Conservation (phyloP, 208 protist genomes). For the Crithidia thermophila region DNA sequence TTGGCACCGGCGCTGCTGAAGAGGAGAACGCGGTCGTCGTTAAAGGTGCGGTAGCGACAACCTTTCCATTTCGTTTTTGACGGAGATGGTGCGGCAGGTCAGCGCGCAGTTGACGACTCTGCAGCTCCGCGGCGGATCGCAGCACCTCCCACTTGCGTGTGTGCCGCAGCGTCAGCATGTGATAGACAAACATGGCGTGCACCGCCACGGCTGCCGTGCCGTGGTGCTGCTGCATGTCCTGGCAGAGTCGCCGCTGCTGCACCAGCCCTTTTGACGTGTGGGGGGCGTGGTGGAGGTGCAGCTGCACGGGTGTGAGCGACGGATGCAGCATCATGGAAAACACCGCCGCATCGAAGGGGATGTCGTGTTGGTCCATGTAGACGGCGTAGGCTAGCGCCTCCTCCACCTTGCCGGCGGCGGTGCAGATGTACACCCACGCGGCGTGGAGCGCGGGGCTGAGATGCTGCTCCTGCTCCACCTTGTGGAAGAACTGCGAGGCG, state of each 20-base stretch:
- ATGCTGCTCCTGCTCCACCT: constrained; percentile 80
- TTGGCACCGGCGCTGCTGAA: constrained; percentile 9
- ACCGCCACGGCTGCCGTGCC: constrained; percentile 44
- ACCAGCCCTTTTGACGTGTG: constrained; percentile 64
- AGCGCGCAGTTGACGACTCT: too few species aligned
- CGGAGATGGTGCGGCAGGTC: not conserved
- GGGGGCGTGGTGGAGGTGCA: constrained; percentile 32
- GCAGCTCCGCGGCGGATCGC: constrained; percentile 28
- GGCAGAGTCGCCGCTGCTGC: constrained; percentile 70
- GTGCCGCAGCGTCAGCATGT: constrained; percentile 77
- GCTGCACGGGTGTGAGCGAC: constrained; percentile 48
- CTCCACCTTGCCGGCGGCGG: constrained; percentile 60
- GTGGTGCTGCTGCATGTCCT: constrained; percentile 34
- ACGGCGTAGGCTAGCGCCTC: constrained; percentile 48
- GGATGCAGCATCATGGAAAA: constrained; percentile 83
- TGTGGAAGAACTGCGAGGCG: constrained; percentile 59
- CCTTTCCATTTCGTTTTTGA: too few species aligned
- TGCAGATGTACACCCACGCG: constrained; percentile 74
- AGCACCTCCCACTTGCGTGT: constrained; percentile 83
- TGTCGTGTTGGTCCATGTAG: constrained; percentile 51
- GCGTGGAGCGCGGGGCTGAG: constrained; percentile 54
- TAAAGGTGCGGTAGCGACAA: too few species aligned
- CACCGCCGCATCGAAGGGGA: constrained; percentile 69
- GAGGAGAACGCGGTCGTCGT: not conserved
- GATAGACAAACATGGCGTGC: constrained; percentile 87